phyloP scores from a whole-genome alignment of 768 basidiomycete genomes.

The Leccinellum albellum region DNA sequence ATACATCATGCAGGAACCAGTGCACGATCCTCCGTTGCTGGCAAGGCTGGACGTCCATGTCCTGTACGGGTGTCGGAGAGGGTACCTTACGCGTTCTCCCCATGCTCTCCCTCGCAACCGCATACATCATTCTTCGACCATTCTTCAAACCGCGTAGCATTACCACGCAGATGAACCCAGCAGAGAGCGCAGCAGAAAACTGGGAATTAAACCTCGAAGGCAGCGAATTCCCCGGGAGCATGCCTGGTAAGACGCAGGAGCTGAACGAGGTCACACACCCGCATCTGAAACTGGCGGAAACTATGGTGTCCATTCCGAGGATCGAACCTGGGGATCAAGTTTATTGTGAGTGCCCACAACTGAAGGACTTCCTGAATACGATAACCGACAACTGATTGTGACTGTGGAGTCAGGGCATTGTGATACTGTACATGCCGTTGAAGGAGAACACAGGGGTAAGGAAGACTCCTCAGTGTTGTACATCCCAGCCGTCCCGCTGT shows the following conservation, averaged over 20 bases:
- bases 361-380: not conserved
- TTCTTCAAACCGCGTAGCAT: constrained; percentile 49
- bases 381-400: not conserved
- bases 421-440: constrained; percentile 55
- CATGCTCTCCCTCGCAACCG: constrained; percentile 48
- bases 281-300: constrained; percentile 51
- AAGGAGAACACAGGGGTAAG: constrained; percentile 42
- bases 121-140: constrained; percentile 62
- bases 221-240: constrained; percentile 51
- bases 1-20: constrained; percentile 37
- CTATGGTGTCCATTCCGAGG: constrained; percentile 55
- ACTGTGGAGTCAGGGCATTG: constrained; percentile 42
- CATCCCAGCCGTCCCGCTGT: constrained; percentile 52
- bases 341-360: constrained; percentile 39
- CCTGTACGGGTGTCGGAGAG: constrained; percentile 51
- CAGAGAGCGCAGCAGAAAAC: constrained; percentile 31
- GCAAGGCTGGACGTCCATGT: constrained; percentile 57
- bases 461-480: constrained; percentile 55
- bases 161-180: not conserved
- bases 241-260: constrained; percentile 53
- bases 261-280: constrained; percentile 56
- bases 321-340: constrained; percentile 66
- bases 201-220: constrained; percentile 56
- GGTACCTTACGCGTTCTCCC: constrained; percentile 66
- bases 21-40: constrained; percentile 55